Percentiles rank a stretch among this genome's conserved stretches.
These are phyloP conservation scores for Mortierella alpina DNA, from an alignment of 192 early-diverging fungal genomes.

Conservation along the genomic window DNA sequence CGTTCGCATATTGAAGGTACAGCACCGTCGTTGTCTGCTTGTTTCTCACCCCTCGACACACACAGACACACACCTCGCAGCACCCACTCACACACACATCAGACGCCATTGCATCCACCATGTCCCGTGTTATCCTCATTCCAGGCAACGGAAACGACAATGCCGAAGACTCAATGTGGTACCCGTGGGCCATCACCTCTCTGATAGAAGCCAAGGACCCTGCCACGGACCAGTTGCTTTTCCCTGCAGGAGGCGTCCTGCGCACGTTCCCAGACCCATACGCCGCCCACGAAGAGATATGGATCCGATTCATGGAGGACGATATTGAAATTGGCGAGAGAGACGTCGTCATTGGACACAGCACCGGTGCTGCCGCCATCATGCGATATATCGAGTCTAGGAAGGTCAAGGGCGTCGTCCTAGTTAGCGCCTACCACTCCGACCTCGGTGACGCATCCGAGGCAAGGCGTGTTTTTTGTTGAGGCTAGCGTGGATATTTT, in stretches of 20 bases:
- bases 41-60: neutral
- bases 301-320: slow-evolving; percentile 39
- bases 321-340: slow-evolving; percentile 3
- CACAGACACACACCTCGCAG: neutral
- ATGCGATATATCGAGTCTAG: slow-evolving; percentile 46
- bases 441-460: slow-evolving; percentile 50
- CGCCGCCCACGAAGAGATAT: slow-evolving; percentile 50
- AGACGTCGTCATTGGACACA: slow-evolving; percentile 53
- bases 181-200: slow-evolving; percentile 37
- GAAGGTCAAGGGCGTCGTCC: slow-evolving; percentile 51
- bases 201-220: slow-evolving; percentile 30
- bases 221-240: slow-evolving; percentile 21
- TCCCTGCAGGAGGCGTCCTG: slow-evolving; percentile 40
- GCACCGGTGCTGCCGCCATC: slow-evolving; percentile 50
- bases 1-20: neutral
- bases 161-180: slow-evolving; percentile 55
- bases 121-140: slow-evolving; percentile 50
- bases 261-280: slow-evolving; percentile 53
- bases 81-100: neutral
- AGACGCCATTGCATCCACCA: neutral
- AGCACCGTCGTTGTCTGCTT: neutral
- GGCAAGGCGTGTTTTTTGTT: slow-evolving; percentile 15
- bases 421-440: slow-evolving; percentile 56
- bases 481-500: neutral
- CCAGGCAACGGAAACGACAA: slow-evolving; percentile 53